Evolutionary conservation across 345 rosid species (phyloP).

Genomic region (Iberis pinnata): DNA sequence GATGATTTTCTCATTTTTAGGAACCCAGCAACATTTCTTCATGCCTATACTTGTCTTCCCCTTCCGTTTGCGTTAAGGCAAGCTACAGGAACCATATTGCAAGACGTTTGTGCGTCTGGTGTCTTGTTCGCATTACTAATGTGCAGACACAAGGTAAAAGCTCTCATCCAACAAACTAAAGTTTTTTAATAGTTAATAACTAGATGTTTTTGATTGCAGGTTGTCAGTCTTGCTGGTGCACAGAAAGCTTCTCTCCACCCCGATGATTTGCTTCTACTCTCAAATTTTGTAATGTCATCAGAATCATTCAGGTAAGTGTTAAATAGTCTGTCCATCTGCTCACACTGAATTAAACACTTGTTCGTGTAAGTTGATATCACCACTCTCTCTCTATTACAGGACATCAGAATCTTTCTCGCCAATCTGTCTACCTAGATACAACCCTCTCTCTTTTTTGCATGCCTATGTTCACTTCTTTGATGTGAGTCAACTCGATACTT

Average conservation of each 20-base stretch:
- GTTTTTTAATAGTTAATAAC: background rate
- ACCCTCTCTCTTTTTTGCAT: constrained; percentile 87
- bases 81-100: constrained; percentile 82
- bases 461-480: constrained; percentile 91
- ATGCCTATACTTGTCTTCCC: constrained; percentile 97
- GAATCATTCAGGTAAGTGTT: constrained; percentile 82
- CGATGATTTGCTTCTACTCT: constrained; percentile 85
- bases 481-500: constrained; percentile 48
- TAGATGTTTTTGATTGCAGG: constrained; percentile 41
- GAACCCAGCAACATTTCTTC: constrained; percentile 92
- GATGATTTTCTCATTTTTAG: constrained; percentile 33
- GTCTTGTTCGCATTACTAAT: constrained; percentile 74
- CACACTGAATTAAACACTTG: background rate
- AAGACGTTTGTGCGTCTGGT: constrained; percentile 86
- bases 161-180: constrained; percentile 2
- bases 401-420: constrained; percentile 97
- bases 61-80: constrained; percentile 73
- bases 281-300: constrained; percentile 83
- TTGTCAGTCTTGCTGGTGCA: constrained; percentile 90
- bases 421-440: constrained; percentile 96
- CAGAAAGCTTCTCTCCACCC: constrained; percentile 98
- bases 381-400: constrained; percentile 38
- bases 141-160: constrained; percentile 72
- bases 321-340: background rate
- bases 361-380: constrained; percentile 16